These are phyloP conservation scores for Akanthomyces uredinophilus DNA, from an alignment of 2,329 filamentous ascomycete species.

Conservation along the genomic window DNA sequence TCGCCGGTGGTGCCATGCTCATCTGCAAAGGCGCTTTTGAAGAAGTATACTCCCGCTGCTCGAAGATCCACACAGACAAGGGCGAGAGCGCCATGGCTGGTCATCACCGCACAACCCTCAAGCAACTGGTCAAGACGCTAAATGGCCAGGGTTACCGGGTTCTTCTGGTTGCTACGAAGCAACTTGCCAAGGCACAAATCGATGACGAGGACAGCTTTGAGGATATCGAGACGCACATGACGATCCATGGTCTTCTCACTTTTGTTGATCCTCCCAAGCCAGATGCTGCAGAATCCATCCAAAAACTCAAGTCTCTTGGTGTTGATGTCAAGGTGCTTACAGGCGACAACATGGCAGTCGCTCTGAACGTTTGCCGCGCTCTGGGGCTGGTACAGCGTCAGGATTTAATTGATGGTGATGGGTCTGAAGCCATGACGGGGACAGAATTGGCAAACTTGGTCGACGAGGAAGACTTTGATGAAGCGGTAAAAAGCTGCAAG, in stretches of 20 bases:
- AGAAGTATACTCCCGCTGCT: conserved; percentile 23
- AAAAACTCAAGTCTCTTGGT: conserved; percentile 20
- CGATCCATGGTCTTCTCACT: conserved; percentile 23
- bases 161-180: conserved; percentile 22
- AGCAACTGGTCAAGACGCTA: conserved; percentile 16
- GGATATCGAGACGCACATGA: conserved; percentile 23
- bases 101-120: conserved; percentile 16
- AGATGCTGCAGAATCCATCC: conserved; percentile 24
- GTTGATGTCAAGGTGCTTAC: conserved; percentile 27
- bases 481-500: conserved; percentile 21
- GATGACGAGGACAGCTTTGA: conserved; percentile 21
- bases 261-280: conserved; percentile 27
- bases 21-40: conserved; percentile 28
- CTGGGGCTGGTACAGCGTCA: conserved; percentile 19
- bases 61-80: conserved; percentile 17
- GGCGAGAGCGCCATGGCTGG: conserved; percentile 18
- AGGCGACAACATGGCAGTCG: conserved; percentile 25
- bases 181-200: conserved; percentile 13
- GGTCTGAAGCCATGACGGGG: conserved; percentile 23
- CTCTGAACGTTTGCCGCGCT: conserved; percentile 24
- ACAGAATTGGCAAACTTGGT: conserved; percentile 19
- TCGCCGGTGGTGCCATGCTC: conserved; percentile 22
- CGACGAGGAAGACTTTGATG: conserved; percentile 21
- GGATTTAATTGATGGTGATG: conserved; percentile 18
- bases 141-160: conserved; percentile 22